Conservation (phyloP, 2,329 filamentous ascomycete genomes). For the Aspergillus chevalieri region DNA sequence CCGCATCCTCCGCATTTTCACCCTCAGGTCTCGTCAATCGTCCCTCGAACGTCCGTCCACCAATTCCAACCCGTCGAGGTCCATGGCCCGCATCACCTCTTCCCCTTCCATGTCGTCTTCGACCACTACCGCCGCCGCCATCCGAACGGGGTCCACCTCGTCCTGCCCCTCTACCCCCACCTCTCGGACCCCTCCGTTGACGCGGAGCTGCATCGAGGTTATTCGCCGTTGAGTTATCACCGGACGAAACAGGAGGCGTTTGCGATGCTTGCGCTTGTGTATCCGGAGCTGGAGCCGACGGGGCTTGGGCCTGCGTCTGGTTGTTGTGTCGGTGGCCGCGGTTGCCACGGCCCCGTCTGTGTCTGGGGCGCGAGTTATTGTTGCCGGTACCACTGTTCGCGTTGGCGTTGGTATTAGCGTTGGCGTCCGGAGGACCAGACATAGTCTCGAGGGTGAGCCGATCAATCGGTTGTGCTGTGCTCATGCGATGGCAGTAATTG, state of each 20-base stretch:
- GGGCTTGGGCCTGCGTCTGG: constrained; percentile 10
- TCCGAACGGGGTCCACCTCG: not conserved
- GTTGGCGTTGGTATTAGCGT: constrained; percentile 6
- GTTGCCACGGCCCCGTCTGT: constrained; percentile 21
- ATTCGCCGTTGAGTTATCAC: constrained; percentile 2
- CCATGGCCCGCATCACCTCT: constrained; percentile 10
- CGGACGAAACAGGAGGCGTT: not conserved
- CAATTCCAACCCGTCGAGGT: constrained; percentile 11
- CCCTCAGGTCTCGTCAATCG: constrained; percentile 32
- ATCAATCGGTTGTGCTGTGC: not conserved
- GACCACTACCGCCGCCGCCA: constrained; percentile 13
- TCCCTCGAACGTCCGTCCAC: constrained; percentile 37
- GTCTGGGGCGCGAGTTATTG: constrained; percentile 13
- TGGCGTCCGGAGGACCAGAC: constrained; percentile 9
- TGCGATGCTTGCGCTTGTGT: constrained; percentile 8
- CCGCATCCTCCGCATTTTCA: constrained; percentile 6
- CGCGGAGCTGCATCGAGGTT: constrained; percentile 9
- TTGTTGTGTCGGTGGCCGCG: constrained; percentile 12
- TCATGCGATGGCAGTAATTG: constrained; percentile 7
- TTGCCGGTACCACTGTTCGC: not conserved
- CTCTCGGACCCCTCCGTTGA: constrained; percentile 19
- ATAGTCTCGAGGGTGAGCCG: constrained; percentile 8
- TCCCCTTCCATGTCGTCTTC: constrained; percentile 11
- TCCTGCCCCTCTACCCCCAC: constrained; percentile 18
- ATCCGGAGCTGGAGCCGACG: constrained; percentile 3